Evolutionary conservation across 495 filamentous ascomycete species (phyloP).

Genomic region (Lophiotrema nucula): DNA sequence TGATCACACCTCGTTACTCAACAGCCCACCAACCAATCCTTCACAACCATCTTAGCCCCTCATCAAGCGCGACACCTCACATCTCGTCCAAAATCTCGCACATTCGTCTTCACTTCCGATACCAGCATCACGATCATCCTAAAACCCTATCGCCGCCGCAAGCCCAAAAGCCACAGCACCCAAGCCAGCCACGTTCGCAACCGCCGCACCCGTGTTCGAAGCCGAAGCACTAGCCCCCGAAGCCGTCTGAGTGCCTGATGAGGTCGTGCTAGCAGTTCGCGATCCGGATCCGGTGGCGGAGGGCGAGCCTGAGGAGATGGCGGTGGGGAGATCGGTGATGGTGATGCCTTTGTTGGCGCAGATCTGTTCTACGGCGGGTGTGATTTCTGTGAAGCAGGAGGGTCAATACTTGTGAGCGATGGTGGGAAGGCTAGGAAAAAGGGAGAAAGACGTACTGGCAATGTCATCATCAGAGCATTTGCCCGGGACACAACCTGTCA

Average conservation of each 20-base stretch:
- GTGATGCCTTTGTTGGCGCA: constrained; percentile 15
- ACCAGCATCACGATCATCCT: neutral
- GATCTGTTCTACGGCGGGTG: constrained; percentile 10
- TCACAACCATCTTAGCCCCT: no score
- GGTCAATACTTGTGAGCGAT: neutral
- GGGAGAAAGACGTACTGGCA: constrained; percentile 28
- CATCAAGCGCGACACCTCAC: no score
- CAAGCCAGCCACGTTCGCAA: constrained; percentile 12
- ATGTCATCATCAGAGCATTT: constrained; percentile 24
- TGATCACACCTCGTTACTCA: no score
- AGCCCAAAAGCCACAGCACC: constrained; percentile 21
- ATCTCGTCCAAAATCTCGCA: no score
- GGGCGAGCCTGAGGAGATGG: constrained; percentile 1
- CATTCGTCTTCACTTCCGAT: no score
- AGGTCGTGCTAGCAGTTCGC: neutral
- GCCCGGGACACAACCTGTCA: constrained; percentile 32
- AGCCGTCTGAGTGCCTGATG: constrained; percentile 12
- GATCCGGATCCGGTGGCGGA: neutral
- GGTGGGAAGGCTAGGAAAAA: neutral
- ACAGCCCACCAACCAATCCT: no score
- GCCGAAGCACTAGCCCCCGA: constrained; percentile 1
- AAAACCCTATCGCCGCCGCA: constrained; percentile 29
- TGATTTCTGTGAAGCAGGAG: constrained; percentile 2
- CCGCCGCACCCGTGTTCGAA: constrained; percentile 13
- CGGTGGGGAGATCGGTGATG: constrained; percentile 19